These are phyloP conservation scores for Cladophialophora exuberans DNA, from an alignment of 2,329 filamentous ascomycete species.

Conservation along the genomic window DNA sequence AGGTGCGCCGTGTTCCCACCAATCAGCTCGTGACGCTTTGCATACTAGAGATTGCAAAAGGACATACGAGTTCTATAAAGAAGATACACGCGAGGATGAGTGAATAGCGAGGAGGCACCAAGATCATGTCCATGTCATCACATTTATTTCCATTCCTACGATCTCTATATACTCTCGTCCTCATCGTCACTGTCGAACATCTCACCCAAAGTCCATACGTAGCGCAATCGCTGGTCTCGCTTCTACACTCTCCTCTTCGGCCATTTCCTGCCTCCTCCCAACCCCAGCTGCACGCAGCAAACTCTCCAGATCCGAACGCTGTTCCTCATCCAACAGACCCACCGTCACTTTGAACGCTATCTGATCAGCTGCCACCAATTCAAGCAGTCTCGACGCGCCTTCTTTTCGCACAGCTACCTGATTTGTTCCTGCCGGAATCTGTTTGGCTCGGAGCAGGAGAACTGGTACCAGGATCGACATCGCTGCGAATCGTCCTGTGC, in stretches of 20 bases:
- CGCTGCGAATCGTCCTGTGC: conserved; percentile 46
- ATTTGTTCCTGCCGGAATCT: conserved; percentile 55
- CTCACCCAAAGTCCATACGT: conserved; percentile 85
- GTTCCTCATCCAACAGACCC: conserved; percentile 67
- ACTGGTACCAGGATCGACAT: conserved; percentile 78
- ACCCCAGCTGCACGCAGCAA: conserved; percentile 70
- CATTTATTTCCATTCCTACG: background rate
- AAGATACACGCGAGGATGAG: background rate
- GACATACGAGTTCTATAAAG: too few relatives aligned
- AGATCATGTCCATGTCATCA: background rate
- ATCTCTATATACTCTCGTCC: background rate
- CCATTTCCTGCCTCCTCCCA: conserved; percentile 45
- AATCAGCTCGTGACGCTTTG: background rate
- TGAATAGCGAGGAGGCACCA: background rate
- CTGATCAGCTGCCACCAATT: conserved; percentile 78
- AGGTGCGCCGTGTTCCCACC: conserved; percentile 16
- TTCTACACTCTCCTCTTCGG: conserved; percentile 54
- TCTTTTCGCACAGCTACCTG: conserved; percentile 62
- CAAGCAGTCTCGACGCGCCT: conserved; percentile 75
- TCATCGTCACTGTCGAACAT: background rate
- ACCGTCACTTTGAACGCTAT: conserved; percentile 74
- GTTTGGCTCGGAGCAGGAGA: conserved; percentile 71
- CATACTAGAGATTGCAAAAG: too few relatives aligned
- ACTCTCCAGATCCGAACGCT: conserved; percentile 78
- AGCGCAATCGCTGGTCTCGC: conserved; percentile 79